Percentiles rank a stretch among this genome's conserved stretches.
Evolutionary conservation across 257 asterid genomes (phyloP).

Genomic region (Jacaranda copaia): DNA sequence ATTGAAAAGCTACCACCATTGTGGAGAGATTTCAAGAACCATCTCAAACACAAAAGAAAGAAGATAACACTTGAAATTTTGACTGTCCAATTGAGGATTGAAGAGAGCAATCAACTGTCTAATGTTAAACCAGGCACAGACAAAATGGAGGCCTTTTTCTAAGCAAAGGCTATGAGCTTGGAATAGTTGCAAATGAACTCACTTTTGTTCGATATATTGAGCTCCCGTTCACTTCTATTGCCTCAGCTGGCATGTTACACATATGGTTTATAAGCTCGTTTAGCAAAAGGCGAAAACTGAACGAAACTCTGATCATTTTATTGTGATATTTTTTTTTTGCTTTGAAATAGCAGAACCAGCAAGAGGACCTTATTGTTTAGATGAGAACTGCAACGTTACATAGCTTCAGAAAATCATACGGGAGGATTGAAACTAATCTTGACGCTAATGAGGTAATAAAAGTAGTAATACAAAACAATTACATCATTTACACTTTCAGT

Average conservation of each 20-base stretch:
- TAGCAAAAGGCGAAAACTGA: neutral
- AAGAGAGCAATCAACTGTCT: too few relatives aligned
- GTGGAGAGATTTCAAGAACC: too few relatives aligned
- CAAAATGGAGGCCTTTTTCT: too few relatives aligned
- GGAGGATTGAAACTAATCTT: slow-evolving; percentile 77
- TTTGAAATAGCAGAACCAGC: slow-evolving; percentile 72
- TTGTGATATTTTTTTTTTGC: neutral
- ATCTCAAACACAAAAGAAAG: too few relatives aligned
- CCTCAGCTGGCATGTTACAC: neutral
- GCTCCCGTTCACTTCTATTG: neutral
- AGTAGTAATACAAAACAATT: slow-evolving; percentile 75
- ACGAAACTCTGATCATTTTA: neutral
- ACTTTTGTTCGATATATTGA: neutral
- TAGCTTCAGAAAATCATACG: slow-evolving; percentile 78
- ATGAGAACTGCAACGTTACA: slow-evolving; percentile 95
- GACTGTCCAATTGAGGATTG: too few relatives aligned
- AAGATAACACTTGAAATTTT: too few relatives aligned
- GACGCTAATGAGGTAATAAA: slow-evolving; percentile 69
- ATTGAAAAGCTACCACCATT: too few relatives aligned
- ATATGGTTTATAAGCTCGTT: neutral
- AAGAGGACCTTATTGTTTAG: slow-evolving; percentile 96
- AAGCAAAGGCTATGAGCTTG: neutral
- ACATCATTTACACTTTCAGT: slow-evolving; percentile 76
- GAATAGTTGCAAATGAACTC: neutral
- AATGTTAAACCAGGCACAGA: too few relatives aligned